Percentiles rank a stretch among this genome's conserved stretches.
phyloP scores from a whole-genome alignment of 164 flowering plant genomes.

The Liquidambar formosana region DNA sequence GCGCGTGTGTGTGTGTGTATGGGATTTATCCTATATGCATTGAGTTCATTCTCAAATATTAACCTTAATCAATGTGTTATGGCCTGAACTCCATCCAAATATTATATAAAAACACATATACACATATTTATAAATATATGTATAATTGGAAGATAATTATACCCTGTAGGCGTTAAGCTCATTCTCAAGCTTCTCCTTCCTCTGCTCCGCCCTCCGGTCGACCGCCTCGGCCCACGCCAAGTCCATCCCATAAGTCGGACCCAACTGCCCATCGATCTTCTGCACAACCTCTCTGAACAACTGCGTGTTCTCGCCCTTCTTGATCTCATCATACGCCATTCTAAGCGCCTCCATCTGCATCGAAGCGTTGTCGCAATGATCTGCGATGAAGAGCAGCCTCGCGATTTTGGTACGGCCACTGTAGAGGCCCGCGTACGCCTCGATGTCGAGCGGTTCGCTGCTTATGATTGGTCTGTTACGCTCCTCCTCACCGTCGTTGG shows the following conservation, averaged over 20 bases:
- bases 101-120: too few species aligned
- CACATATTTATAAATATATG: too few species aligned
- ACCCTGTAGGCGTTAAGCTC: constrained; percentile 88
- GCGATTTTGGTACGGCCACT: constrained; percentile 74
- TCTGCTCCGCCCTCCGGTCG: constrained; percentile 65
- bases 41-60: too few species aligned
- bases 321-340: constrained; percentile 90
- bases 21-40: too few species aligned
- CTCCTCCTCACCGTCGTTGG: constrained; percentile 46
- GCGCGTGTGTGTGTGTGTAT: too few species aligned
- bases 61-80: too few species aligned
- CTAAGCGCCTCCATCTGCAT: constrained; percentile 83
- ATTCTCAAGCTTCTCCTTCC: constrained; percentile 90
- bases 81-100: too few species aligned
- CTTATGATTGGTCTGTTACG: constrained; percentile 53
- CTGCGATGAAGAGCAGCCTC: constrained; percentile 83
- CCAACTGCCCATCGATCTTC: constrained; percentile 78
- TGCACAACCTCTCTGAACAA: constrained; percentile 65
- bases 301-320: constrained; percentile 86
- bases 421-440: constrained; percentile 80
- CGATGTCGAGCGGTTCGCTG: constrained; percentile 83
- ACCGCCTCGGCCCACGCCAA: constrained; percentile 65
- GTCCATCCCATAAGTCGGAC: constrained; percentile 59
- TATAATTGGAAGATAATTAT: neutral
- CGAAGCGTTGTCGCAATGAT: constrained; percentile 50